Base-by-base conservation (phyloP, 495 filamentous ascomycete species). In the Stereocaulon alpinum region DNA sequence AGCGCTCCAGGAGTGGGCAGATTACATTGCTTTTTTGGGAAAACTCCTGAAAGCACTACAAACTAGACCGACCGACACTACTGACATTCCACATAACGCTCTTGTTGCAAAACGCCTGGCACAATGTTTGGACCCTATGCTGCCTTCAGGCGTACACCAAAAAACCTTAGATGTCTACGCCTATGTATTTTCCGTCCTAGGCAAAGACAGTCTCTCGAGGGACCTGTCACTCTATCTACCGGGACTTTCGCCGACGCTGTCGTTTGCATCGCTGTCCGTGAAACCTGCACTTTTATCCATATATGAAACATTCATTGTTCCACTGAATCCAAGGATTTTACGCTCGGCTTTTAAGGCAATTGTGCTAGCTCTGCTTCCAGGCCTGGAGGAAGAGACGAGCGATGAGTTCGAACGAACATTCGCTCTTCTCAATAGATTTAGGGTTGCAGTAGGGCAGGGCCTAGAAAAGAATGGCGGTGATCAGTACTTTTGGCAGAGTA, bases 71-170 rank as follows among this genome's bases (percentile, higher is more conserved):
- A 75, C 85, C 43, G 83, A 83, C 53, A 75, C 82, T 58, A 73
- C 80, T 3, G 70, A 83, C 54, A 86, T 99, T 58, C 93, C 93
- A 17, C 86, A 91, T 61, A 96, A 91, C 72, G 75, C 80, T 2
- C 76, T 84, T 45, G 88, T 97, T 64, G 86, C 93, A 66, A 93
- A 91, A 69, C 87, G 92, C 54, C 76, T 99, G 22, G 87, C 94
- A 30, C 93, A 97, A 79, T 97, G 93, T 64, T 77, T 99, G 63
- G 93, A 96, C 67, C 91, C 94, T 40, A 85, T 86, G 2, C 75
- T 99, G 42, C 93, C 93, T 34, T 95, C 93, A 0, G 93, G 94
- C 22, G 93, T 99, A n/a, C 93, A 99, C 74, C 94, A 97, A 68
- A 97, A 97, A 68, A 84, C 93, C 4, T 79, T 99, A 32, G 93